These are phyloP conservation scores for Akebia trifoliata DNA, from an alignment of 164 flowering plant species.

Conservation along the genomic window DNA sequence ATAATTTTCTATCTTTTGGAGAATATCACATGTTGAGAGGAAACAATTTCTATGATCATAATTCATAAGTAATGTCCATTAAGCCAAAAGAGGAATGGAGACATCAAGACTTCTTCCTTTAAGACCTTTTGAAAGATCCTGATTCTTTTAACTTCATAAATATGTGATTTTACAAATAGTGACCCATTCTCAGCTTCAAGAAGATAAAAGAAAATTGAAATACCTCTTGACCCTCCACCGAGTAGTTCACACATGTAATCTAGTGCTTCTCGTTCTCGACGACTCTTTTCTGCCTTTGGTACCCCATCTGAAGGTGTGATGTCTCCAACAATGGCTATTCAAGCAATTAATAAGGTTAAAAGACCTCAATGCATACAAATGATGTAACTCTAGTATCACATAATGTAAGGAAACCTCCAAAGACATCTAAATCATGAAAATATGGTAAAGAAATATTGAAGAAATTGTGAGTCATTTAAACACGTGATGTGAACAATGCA, in stretches of 20 bases:
- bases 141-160: too few species aligned
- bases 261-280: constrained; percentile 72
- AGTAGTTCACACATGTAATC: constrained; percentile 79
- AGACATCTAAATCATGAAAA: too few species aligned
- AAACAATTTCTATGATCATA: neutral
- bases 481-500: too few species aligned
- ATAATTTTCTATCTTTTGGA: neutral
- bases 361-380: neutral
- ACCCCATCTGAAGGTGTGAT: constrained; percentile 88
- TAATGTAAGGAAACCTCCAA: too few species aligned
- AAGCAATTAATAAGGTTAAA: constrained; percentile 7
- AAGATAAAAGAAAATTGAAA: neutral
- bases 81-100: neutral
- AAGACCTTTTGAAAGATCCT: neutral
- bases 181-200: neutral
- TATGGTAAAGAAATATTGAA: too few species aligned
- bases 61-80: neutral
- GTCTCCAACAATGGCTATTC: constrained; percentile 90
- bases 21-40: neutral
- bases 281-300: constrained; percentile 75
- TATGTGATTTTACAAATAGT: neutral
- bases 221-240: constrained; percentile 88
- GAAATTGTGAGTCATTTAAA: too few species aligned
- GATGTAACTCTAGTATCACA: too few species aligned
- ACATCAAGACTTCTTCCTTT: neutral